phyloP scores from a whole-genome alignment of 2,329 filamentous ascomycete genomes.

The Didymella keratinophila region DNA sequence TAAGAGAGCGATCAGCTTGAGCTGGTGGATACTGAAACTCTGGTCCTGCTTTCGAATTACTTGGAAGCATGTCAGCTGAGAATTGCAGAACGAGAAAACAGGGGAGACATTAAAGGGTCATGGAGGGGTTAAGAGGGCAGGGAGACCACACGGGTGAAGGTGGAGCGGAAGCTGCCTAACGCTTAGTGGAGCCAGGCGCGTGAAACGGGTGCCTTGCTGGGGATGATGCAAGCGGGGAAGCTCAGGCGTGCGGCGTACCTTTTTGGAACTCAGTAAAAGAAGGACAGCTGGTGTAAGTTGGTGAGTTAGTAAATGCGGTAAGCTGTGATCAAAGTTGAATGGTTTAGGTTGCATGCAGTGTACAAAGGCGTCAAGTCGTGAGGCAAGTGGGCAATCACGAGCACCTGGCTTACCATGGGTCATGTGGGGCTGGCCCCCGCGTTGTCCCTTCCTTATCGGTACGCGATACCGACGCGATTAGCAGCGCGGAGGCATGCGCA shows the following conservation, averaged over 20 bases:
- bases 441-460: constrained; percentile 18
- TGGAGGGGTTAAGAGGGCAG: constrained; percentile 21
- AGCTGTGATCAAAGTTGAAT: constrained; percentile 9
- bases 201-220: constrained; percentile 29
- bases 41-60: constrained; percentile 36
- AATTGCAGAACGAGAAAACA: constrained; percentile 19
- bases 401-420: too few species aligned
- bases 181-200: constrained; percentile 30
- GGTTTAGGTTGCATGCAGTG: constrained; percentile 7
- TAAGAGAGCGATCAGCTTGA: constrained; percentile 42
- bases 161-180: constrained; percentile 37
- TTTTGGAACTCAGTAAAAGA: constrained; percentile 4
- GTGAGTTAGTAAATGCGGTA: constrained; percentile 4
- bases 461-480: constrained; percentile 3
- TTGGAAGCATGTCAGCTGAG: constrained; percentile 43
- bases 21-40: constrained; percentile 45
- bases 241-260: constrained; percentile 16
- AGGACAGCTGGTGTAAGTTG: background rate
- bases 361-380: constrained; percentile 19
- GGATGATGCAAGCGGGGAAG: constrained; percentile 27
- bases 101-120: constrained; percentile 12
- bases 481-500: constrained; percentile 1
- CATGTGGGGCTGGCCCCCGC: constrained; percentile 15
- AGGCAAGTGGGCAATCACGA: background rate
- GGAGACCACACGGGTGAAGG: constrained; percentile 26